These are phyloP conservation scores for Ascochyta lentis DNA, from an alignment of 2,329 filamentous ascomycete genomes.

Conservation along the genomic window DNA sequence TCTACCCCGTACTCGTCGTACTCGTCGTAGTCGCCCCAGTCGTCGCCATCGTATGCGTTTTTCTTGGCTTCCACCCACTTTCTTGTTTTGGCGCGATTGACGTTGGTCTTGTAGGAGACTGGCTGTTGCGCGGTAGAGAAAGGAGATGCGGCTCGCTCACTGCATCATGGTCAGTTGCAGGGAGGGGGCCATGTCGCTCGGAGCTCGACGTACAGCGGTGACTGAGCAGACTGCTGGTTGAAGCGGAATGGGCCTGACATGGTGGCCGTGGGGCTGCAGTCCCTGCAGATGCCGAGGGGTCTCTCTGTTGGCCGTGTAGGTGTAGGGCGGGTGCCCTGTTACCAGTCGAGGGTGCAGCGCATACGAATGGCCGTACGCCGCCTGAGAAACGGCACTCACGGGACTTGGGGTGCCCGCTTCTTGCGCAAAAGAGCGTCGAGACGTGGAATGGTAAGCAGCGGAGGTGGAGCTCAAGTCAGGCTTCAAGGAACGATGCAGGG, in stretches of 20 bases:
- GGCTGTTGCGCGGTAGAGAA: slow-evolving; percentile 47
- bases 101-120: slow-evolving; percentile 78
- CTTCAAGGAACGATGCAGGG: slow-evolving; percentile 14
- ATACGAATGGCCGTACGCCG: slow-evolving; percentile 10
- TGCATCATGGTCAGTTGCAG: slow-evolving; percentile 25
- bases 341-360: slow-evolving; percentile 57
- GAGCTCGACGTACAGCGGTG: slow-evolving; percentile 46
- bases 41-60: slow-evolving; percentile 88
- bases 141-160: slow-evolving; percentile 38
- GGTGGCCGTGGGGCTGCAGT: slow-evolving; percentile 16
- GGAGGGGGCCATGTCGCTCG: background rate
- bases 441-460: background rate
- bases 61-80: slow-evolving; percentile 94
- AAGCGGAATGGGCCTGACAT: slow-evolving; percentile 54
- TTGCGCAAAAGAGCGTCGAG: slow-evolving; percentile 5
- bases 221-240: slow-evolving; percentile 43
- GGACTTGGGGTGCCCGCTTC: slow-evolving; percentile 1
- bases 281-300: slow-evolving; percentile 2
- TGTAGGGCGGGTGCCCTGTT: slow-evolving; percentile 49
- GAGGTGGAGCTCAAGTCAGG: slow-evolving; percentile 16
- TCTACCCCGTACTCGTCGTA: slow-evolving; percentile 64
- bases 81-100: slow-evolving; percentile 86
- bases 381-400: slow-evolving; percentile 1
- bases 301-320: slow-evolving; percentile 1
- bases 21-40: slow-evolving; percentile 77